A percentile compares a stretch with the other conserved stretches of the same genome.
These are phyloP conservation scores for Kwoniella heveanensis DNA, from an alignment of 768 basidiomycete species.

Conservation along the genomic window DNA sequence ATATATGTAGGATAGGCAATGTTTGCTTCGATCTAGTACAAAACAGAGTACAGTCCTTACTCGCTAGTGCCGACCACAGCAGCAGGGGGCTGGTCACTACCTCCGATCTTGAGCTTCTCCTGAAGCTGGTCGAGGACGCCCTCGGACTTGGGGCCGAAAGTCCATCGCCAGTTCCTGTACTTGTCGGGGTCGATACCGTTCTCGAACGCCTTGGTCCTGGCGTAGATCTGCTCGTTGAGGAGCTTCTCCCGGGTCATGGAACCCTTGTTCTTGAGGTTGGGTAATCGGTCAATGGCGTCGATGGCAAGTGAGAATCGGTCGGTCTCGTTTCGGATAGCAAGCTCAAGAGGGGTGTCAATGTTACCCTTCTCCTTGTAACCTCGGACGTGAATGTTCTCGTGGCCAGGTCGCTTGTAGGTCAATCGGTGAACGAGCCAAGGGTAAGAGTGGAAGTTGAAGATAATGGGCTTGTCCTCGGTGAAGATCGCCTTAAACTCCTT, in stretches of 20 bases:
- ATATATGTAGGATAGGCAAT: too few species aligned
- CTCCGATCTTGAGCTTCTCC: conserved; percentile 17
- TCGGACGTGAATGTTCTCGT: conserved; percentile 36
- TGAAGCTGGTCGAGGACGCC: conserved; percentile 20
- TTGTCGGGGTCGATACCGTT: conserved; percentile 44
- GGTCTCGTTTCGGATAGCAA: conserved; percentile 39
- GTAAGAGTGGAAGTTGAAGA: conserved; percentile 82
- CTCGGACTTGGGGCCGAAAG: conserved; percentile 27
- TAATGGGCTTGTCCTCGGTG: conserved; percentile 58
- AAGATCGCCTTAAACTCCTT: conserved; percentile 41
- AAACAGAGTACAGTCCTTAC: too few species aligned
- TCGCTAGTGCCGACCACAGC: conserved; percentile 36
- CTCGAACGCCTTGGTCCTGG: conserved; percentile 45
- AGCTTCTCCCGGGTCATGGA: conserved; percentile 46
- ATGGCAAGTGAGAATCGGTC: conserved; percentile 48
- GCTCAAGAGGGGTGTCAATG: conserved; percentile 47
- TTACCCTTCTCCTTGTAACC: conserved; percentile 52
- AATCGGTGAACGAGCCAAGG: conserved; percentile 51
- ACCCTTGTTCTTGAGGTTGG: conserved; percentile 37
- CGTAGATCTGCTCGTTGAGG: conserved; percentile 40
- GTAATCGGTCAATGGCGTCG: conserved; percentile 49
- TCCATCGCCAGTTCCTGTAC: conserved; percentile 44
- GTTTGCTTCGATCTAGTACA: too few species aligned
- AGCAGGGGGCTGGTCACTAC: conserved; percentile 20
- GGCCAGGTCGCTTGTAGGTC: conserved; percentile 42